Conservation (phyloP, 2,329 filamentous ascomycete genomes). For the Paecilomyces dactylethromorphus region DNA sequence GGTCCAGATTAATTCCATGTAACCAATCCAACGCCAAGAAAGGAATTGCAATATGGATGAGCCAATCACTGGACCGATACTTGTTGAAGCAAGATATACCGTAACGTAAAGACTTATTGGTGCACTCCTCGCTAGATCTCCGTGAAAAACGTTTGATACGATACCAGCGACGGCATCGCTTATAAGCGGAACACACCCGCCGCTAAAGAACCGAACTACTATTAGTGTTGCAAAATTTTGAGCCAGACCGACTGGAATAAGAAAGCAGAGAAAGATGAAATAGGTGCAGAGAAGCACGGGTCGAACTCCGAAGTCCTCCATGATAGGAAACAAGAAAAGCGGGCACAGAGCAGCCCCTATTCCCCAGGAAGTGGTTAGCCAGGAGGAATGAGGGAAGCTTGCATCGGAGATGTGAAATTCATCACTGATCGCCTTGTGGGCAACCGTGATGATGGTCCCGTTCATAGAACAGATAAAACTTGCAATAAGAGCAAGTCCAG, state of each 20-base stretch:
- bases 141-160: constrained; percentile 26
- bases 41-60: constrained; percentile 22
- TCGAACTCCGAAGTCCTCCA: constrained; percentile 36
- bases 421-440: constrained; percentile 29
- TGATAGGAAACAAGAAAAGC: constrained; percentile 24
- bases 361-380: constrained; percentile 27
- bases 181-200: constrained; percentile 33
- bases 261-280: constrained; percentile 33
- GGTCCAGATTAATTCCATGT: constrained; percentile 36
- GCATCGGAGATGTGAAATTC: constrained; percentile 22
- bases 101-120: constrained; percentile 38
- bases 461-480: too few relatives aligned
- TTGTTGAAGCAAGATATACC: constrained; percentile 34
- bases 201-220: constrained; percentile 39
- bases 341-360: constrained; percentile 21
- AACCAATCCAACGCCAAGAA: constrained; percentile 33
- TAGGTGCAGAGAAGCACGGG: constrained; percentile 35
- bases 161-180: constrained; percentile 28
- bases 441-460: constrained; percentile 33
- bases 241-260: constrained; percentile 38
- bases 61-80: constrained; percentile 40
- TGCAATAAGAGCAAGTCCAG: too few relatives aligned
- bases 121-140: constrained; percentile 27
- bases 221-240: constrained; percentile 41
- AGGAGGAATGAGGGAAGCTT: constrained; percentile 24